Percentiles rank a stretch among this genome's conserved stretches.
These are phyloP conservation scores for Margaritispora aquatica DNA, from an alignment of 495 filamentous ascomycete genomes.

Conservation along the genomic window DNA sequence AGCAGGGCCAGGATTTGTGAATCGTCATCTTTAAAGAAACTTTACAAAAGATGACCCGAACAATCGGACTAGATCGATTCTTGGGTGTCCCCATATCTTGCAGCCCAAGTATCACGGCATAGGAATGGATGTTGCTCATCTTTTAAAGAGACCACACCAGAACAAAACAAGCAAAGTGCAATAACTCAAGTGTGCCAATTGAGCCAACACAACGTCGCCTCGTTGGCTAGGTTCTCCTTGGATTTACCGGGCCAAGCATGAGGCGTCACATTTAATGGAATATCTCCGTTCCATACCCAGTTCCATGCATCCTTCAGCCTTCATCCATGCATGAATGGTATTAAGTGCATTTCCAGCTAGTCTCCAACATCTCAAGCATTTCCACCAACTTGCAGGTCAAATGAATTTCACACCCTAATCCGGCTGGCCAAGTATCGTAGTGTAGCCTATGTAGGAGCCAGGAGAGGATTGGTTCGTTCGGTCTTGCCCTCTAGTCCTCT, in stretches of 20 bases:
- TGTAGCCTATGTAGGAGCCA: too few relatives aligned
- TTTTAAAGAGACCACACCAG: not conserved
- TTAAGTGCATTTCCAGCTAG: too few relatives aligned
- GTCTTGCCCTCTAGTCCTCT: not conserved
- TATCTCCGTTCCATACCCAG: not conserved
- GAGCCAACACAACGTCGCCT: too few relatives aligned
- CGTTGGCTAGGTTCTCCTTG: not conserved
- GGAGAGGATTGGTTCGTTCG: constrained; percentile 5
- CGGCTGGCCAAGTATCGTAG: not conserved
- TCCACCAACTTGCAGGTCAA: not conserved
- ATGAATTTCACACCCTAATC: not conserved
- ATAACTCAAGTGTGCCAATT: too few relatives aligned
- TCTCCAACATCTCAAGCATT: too few relatives aligned
- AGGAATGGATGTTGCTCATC: not conserved
- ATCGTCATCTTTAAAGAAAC: not conserved
- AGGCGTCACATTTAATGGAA: not conserved
- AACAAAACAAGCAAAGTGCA: not conserved
- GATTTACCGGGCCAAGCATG: not conserved
- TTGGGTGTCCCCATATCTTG: not conserved
- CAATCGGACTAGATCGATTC: not conserved
- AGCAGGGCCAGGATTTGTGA: not conserved
- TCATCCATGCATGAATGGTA: too few relatives aligned
- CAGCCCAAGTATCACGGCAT: not conserved
- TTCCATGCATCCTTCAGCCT: too few relatives aligned
- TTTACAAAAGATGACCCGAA: not conserved